Conservation (phyloP, 768 basidiomycete species). For the Crepidotus variabilis region DNA sequence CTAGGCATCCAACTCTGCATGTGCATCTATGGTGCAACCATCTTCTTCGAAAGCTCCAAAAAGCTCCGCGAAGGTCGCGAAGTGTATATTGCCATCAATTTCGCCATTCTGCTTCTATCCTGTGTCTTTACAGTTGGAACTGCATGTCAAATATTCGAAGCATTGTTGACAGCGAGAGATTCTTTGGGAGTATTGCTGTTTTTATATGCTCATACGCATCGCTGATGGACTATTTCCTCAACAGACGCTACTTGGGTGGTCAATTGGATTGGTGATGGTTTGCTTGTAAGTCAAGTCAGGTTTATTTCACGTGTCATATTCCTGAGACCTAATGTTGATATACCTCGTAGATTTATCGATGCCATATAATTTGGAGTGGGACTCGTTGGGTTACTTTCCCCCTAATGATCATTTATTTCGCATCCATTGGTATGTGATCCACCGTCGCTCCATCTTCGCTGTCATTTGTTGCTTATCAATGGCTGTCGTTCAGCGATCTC, state of each 20-base stretch:
- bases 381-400: neutral
- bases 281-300: neutral
- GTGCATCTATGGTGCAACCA: neutral
- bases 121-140: too few relatives aligned
- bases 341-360: neutral
- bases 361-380: neutral
- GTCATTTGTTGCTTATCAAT: too few relatives aligned
- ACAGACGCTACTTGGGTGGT: too few relatives aligned
- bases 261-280: neutral
- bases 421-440: neutral
- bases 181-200: too few relatives aligned
- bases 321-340: neutral
- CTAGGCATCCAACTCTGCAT: neutral
- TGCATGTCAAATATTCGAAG: too few relatives aligned
- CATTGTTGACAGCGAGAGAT: too few relatives aligned
- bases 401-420: neutral
- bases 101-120: neutral
- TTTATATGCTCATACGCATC: too few relatives aligned
- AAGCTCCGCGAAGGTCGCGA: neutral
- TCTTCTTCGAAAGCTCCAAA: neutral
- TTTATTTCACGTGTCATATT: neutral
- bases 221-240: too few relatives aligned
- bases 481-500: too few relatives aligned
- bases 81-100: neutral
- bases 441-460: too few relatives aligned